Conservation (phyloP, 1,284 basidiomycete genomes). For the Ganoderma multipileum region DNA sequence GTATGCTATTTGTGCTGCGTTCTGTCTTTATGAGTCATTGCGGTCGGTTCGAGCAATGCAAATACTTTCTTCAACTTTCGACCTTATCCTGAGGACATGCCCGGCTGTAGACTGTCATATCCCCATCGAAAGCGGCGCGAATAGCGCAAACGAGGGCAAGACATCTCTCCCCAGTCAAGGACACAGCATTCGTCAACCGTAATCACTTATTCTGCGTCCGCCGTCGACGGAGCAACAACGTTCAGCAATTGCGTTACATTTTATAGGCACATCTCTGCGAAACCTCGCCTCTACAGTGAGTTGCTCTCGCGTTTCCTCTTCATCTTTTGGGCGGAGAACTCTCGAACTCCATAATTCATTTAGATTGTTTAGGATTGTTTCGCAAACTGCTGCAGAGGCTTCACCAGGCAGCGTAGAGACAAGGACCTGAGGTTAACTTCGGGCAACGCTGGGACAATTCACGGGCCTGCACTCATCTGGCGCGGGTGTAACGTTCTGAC, state of each 20-base stretch:
- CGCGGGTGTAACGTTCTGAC: too few relatives aligned
- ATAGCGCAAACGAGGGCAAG: not conserved
- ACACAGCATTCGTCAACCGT: not conserved
- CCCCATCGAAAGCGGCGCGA: not conserved
- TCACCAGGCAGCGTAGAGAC: not conserved
- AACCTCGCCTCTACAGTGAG: not conserved
- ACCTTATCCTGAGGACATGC: too few relatives aligned
- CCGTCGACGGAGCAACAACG: not conserved
- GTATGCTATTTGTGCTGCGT: not conserved
- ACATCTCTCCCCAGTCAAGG: not conserved
- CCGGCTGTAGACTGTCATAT: not conserved
- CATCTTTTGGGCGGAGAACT: not conserved
- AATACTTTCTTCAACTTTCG: too few relatives aligned
- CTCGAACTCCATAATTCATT: too few relatives aligned
- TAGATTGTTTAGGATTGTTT: too few relatives aligned
- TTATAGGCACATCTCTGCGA: not conserved
- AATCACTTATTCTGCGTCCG: not conserved
- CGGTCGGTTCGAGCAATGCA: not conserved
- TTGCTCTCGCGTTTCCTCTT: not conserved
- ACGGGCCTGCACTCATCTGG: too few relatives aligned
- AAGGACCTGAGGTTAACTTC: not conserved
- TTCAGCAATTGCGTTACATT: not conserved
- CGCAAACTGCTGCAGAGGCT: too few relatives aligned
- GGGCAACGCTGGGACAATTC: not conserved
- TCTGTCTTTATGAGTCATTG: not conserved